A percentile compares a stretch with the other conserved stretches of the same genome.
These are phyloP conservation scores for Haplosporangium sp. DNA, from an alignment of 371 early-diverging fungal species.

Conservation along the genomic window DNA sequence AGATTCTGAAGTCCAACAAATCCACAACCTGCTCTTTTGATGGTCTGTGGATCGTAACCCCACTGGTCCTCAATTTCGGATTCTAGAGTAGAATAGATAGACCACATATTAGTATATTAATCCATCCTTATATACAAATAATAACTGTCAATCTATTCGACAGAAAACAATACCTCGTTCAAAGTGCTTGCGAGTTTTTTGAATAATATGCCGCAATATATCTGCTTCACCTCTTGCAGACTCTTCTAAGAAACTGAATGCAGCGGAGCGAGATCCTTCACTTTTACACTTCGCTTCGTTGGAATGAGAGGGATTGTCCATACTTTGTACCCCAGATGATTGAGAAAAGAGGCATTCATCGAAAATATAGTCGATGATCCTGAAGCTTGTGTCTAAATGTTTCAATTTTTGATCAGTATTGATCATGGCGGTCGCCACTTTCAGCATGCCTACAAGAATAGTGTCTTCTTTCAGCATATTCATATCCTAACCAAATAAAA, in stretches of 20 bases:
- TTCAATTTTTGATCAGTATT: conserved; percentile 26
- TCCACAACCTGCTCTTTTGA: conserved; percentile 58
- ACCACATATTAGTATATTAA: neutral
- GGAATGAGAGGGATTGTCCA: neutral
- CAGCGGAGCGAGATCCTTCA: conserved; percentile 52
- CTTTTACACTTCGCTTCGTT: conserved; percentile 38
- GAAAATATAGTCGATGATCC: conserved; percentile 41
- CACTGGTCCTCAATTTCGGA: conserved; percentile 53
- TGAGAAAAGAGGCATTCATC: conserved; percentile 49
- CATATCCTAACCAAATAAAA: conserved; percentile 23
- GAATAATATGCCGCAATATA: conserved; percentile 44
- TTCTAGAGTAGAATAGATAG: conserved; percentile 22
- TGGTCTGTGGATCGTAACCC: conserved; percentile 59
- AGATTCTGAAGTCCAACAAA: conserved; percentile 64
- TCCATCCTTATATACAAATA: too few relatives aligned
- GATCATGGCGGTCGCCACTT: conserved; percentile 56
- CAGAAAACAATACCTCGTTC: conserved; percentile 34
- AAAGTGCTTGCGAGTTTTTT: conserved; percentile 47
- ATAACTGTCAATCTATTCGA: too few relatives aligned
- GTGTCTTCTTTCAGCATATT: conserved; percentile 52
- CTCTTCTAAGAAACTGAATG: conserved; percentile 55
- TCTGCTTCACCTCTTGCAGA: conserved; percentile 31
- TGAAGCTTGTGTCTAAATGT: conserved; percentile 11
- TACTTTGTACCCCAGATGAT: neutral
- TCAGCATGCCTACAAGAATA: conserved; percentile 56